phyloP scores from a whole-genome alignment of 2,329 filamentous ascomycete species.

The Talaromyces funiculosus region DNA sequence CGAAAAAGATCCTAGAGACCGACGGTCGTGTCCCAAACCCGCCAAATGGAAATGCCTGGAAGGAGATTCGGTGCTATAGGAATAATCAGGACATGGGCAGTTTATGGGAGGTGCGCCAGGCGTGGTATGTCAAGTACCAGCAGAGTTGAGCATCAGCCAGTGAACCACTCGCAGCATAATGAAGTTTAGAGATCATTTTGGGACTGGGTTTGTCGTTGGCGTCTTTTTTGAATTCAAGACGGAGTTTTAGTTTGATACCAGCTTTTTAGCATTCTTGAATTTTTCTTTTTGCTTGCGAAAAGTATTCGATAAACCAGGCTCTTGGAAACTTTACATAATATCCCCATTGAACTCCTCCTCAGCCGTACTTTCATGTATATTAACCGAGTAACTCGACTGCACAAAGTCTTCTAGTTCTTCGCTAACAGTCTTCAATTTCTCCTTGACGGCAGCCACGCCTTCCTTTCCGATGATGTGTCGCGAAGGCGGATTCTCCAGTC shows the following conservation, averaged over 20 bases:
- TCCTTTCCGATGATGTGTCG: constrained; percentile 91
- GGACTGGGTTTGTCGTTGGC: neutral
- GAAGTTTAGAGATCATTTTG: neutral
- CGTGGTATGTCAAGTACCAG: constrained; percentile 27
- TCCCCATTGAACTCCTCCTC: constrained; percentile 19
- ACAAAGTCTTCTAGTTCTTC: constrained; percentile 96
- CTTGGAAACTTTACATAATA: constrained; percentile 16
- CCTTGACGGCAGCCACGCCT: constrained; percentile 79
- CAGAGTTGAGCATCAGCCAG: constrained; percentile 18
- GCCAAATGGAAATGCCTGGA: constrained; percentile 39
- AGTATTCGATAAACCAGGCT: neutral
- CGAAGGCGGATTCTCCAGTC: constrained; percentile 90
- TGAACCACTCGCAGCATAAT: neutral
- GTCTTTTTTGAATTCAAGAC: neutral
- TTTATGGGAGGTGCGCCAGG: constrained; percentile 40
- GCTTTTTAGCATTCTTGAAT: neutral
- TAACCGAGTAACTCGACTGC: constrained; percentile 78
- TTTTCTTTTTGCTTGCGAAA: neutral
- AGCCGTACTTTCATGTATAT: constrained; percentile 42
- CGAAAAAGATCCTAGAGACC: constrained; percentile 32
- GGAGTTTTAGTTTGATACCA: neutral
- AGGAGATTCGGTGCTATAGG: constrained; percentile 38
- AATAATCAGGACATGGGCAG: constrained; percentile 44
- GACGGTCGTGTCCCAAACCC: constrained; percentile 34
- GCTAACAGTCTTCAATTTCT: constrained; percentile 93